These are phyloP conservation scores for Pyricularia pennisetigena DNA, from an alignment of 2,329 filamentous ascomycete genomes.

Conservation along the genomic window DNA sequence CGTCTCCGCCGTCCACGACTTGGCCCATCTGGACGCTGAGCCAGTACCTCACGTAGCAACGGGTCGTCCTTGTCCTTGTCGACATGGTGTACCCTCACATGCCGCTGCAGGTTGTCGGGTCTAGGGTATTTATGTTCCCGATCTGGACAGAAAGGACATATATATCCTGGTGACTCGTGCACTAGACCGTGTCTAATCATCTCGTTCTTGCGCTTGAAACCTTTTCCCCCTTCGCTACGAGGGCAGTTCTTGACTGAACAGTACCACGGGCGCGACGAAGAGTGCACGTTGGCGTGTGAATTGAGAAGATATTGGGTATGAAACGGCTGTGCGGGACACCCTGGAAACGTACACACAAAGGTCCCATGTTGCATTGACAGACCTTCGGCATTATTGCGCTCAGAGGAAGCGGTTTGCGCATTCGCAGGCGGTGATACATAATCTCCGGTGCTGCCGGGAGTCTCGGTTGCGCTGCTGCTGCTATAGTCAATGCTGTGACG, in stretches of 20 bases:
- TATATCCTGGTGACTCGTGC: constrained; percentile 87
- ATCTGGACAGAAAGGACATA: constrained; percentile 92
- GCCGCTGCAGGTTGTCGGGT: constrained; percentile 94
- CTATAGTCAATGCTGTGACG: constrained; percentile 31
- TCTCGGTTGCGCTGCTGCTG: constrained; percentile 31
- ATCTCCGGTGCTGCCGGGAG: constrained; percentile 20
- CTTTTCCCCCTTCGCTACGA: constrained; percentile 54
- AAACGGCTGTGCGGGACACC: constrained; percentile 64
- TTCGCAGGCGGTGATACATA: background rate
- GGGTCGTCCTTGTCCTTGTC: constrained; percentile 88
- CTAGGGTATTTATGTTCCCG: constrained; percentile 89
- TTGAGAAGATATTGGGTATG: constrained; percentile 71
- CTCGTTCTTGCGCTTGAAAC: constrained; percentile 64
- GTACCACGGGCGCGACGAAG: constrained; percentile 54
- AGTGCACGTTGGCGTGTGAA: constrained; percentile 68
- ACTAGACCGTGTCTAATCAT: constrained; percentile 76
- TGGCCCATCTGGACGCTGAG: constrained; percentile 76
- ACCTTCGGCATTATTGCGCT: constrained; percentile 42
- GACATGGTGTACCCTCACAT: constrained; percentile 84
- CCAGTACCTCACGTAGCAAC: constrained; percentile 68
- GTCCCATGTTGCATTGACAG: constrained; percentile 40
- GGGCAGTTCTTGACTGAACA: constrained; percentile 53
- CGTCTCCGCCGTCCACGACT: constrained; percentile 65
- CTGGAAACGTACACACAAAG: constrained; percentile 49
- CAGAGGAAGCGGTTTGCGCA: constrained; percentile 24